A percentile compares a stretch with the other conserved stretches of the same genome.
Conservation (phyloP, 2,329 filamentous ascomycete species). For the Ceratocystis cubensis region DNA sequence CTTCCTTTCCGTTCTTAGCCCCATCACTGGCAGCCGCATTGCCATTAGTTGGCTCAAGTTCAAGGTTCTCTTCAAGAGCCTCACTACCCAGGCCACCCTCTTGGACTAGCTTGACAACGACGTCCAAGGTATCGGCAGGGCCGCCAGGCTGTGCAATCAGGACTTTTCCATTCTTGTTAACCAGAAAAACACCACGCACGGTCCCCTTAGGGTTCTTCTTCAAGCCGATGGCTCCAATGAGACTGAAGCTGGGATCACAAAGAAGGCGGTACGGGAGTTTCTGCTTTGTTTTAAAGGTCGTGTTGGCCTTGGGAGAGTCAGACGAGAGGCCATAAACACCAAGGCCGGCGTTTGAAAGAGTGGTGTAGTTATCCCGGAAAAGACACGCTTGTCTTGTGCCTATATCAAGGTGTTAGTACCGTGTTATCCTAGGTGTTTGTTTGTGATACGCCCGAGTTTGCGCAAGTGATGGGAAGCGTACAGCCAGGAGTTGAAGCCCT, state of each 20-base stretch:
- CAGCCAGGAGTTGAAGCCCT: constrained; percentile 90
- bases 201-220: constrained; percentile 75
- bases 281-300: constrained; percentile 83
- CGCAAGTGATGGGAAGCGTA: constrained; percentile 38
- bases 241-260: constrained; percentile 60
- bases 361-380: constrained; percentile 74
- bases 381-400: constrained; percentile 88
- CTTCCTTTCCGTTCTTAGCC: constrained; percentile 21
- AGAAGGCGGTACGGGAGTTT: constrained; percentile 78
- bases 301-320: constrained; percentile 84
- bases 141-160: constrained; percentile 62
- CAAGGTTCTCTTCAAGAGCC: constrained; percentile 19
- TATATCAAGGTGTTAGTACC: constrained; percentile 29
- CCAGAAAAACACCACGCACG: constrained; percentile 72
- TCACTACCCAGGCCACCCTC: constrained; percentile 25
- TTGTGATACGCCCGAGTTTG: background rate
- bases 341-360: constrained; percentile 65
- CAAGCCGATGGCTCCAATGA: constrained; percentile 79
- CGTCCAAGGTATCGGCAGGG: constrained; percentile 55
- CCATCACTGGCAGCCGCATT: background rate
- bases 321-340: constrained; percentile 81
- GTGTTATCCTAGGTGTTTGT: background rate
- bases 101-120: constrained; percentile 59
- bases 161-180: constrained; percentile 72
- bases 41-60: constrained; percentile 9